phyloP scores from a whole-genome alignment of 306 rosid genomes.

The Prosopis cineraria region DNA sequence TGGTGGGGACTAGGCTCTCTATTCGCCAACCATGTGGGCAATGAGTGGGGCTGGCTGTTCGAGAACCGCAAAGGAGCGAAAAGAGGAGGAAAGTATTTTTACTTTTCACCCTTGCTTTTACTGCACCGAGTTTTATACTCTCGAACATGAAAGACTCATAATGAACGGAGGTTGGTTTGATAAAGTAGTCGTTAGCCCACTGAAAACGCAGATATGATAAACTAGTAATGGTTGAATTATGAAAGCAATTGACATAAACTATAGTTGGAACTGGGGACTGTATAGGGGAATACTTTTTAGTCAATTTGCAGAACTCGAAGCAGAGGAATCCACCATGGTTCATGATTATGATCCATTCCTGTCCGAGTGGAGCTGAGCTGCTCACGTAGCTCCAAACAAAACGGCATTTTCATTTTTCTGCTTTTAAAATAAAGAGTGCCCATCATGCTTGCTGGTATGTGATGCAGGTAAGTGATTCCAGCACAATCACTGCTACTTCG shows the following conservation, averaged over 20 bases:
- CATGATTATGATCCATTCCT: constrained; percentile 55
- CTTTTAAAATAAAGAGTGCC: constrained; percentile 23
- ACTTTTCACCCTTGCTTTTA: constrained; percentile 19
- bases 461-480: constrained; percentile 24
- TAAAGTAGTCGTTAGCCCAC: neutral
- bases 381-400: constrained; percentile 27
- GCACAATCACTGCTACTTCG: constrained; percentile 11
- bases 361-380: constrained; percentile 37
- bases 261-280: constrained; percentile 16
- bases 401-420: constrained; percentile 23
- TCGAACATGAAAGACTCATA: neutral
- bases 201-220: neutral
- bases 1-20: constrained; percentile 47
- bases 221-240: constrained; percentile 9
- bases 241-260: constrained; percentile 15
- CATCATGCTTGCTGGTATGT: constrained; percentile 37
- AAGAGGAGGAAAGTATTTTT: constrained; percentile 24
- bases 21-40: constrained; percentile 8
- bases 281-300: constrained; percentile 26
- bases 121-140: neutral
- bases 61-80: constrained; percentile 10
- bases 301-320: constrained; percentile 62
- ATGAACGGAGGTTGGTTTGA: neutral
- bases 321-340: constrained; percentile 51
- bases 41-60: constrained; percentile 20